Evolutionary conservation across 257 asterid species (phyloP), one percentile per base, ranked within the genome.

Genomic region (Penstemon eatonii): DNA sequence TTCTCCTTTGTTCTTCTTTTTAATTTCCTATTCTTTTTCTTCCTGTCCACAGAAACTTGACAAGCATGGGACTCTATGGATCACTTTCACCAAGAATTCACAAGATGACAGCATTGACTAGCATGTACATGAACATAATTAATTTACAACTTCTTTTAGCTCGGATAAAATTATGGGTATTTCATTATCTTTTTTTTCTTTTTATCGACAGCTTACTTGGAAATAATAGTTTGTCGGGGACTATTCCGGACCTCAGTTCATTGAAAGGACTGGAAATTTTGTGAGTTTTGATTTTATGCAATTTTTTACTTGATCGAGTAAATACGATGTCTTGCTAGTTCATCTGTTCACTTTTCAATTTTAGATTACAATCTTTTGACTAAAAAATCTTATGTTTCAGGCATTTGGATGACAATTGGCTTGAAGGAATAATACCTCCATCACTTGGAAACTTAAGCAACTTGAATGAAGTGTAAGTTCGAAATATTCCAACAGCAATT

Each of bases 381-480:
- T 41, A 25, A 12, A 19, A 19, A 3, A 50, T 67, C 54, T 67
- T 69, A 51, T 42, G 54, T 65, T 54, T 65, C 89, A 93, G 99
- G 86, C 95, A 90, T 84, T 79, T 93, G 82, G 87, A 87, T 74
- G 83, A 87, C 86, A 93, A 93, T 73, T 77, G 60, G 52, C 82
- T 93, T 8, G 60, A 83, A 68, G 97, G 97, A 68, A 67, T 56
- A 15, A 90, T 93, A 61, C 92, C 95, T 8, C 78, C 80, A 59
- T 81, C 91, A 43, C 82, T 93, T 11, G 95, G 91, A 75, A 74
- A 73, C 81, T 56, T 69, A 12, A 73, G 44, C 25, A 79, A 39
- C 65, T 73, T 93, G 76, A 80, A 39, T 5, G 96, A 90, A 79
- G 73, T 90, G 99, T 93, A 79, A 90, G 99, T 85, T 76, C 50